Percentiles rank a stretch among this genome's conserved stretches.
Evolutionary conservation across 2,329 filamentous ascomycete genomes (phyloP).

Genomic region (Neoscytalidium dimidiatum): DNA sequence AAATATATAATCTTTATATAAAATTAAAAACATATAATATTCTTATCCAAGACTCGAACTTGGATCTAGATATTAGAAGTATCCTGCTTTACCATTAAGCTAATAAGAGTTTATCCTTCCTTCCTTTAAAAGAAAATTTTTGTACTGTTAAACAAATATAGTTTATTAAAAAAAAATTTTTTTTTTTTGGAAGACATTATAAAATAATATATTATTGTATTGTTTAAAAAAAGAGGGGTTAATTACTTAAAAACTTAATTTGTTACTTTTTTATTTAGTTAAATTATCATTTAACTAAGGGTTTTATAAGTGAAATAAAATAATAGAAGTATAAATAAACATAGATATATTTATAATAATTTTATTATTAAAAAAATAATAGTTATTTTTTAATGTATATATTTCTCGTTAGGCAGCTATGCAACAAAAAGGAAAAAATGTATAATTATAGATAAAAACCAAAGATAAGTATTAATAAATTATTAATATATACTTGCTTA

Average conservation of each 20-base stretch:
- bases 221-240: background rate
- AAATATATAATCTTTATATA: background rate
- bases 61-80: constrained; percentile 14
- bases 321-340: too few species aligned
- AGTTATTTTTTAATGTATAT: too few species aligned
- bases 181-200: too few species aligned
- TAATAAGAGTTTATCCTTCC: background rate
- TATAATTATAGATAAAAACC: constrained; percentile 12
- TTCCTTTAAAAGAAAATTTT: background rate
- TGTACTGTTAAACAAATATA: background rate
- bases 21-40: constrained; percentile 5
- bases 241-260: background rate
- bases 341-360: background rate
- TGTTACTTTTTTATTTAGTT: background rate
- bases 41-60: constrained; percentile 5
- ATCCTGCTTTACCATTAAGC: constrained; percentile 13
- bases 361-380: background rate
- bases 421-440: background rate
- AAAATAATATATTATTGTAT: background rate
- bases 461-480: background rate
- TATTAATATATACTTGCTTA: background rate
- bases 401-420: background rate
- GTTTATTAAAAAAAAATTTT: background rate
- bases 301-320: too few species aligned
- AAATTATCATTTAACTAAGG: background rate